These are phyloP conservation scores for Leccinum griseonigrum DNA, from an alignment of 1,284 basidiomycete species.

Conservation along the genomic window DNA sequence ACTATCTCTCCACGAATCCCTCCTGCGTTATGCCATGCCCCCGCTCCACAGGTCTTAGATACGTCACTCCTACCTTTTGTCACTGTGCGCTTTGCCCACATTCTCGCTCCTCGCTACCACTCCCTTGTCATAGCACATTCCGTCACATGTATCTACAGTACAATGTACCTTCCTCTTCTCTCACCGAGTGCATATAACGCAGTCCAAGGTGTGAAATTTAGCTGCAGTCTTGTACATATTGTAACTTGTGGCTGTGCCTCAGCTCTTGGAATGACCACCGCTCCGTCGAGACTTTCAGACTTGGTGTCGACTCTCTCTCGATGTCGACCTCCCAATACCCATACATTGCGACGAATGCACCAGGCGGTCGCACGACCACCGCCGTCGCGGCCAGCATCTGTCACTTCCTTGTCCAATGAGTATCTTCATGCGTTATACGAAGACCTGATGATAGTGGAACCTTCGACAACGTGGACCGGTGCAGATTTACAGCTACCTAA, in stretches of 20 bases:
- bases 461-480: not conserved
- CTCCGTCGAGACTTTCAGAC: conserved; percentile 4
- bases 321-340: not conserved
- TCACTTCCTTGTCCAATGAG: not conserved
- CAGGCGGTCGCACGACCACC: conserved; percentile 17
- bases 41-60: no score
- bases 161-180: no score
- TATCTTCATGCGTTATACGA: not conserved
- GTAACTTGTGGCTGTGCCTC: not conserved
- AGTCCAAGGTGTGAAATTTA: no score
- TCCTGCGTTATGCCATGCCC: no score
- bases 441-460: not conserved
- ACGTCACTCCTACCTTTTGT: no score
- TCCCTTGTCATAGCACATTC: no score
- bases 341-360: conserved; percentile 19
- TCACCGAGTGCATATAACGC: no score
- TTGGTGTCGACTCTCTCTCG: conserved; percentile 4
- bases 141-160: no score
- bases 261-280: not conserved
- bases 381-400: not conserved
- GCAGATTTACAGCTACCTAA: not conserved
- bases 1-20: no score
- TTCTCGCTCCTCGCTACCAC: no score
- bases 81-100: no score
- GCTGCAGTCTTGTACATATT: not conserved